Evolutionary conservation across 2,329 filamentous ascomycete species (phyloP), one percentile per base, ranked within the genome.

Genomic region (Fusarium abutilonis): DNA sequence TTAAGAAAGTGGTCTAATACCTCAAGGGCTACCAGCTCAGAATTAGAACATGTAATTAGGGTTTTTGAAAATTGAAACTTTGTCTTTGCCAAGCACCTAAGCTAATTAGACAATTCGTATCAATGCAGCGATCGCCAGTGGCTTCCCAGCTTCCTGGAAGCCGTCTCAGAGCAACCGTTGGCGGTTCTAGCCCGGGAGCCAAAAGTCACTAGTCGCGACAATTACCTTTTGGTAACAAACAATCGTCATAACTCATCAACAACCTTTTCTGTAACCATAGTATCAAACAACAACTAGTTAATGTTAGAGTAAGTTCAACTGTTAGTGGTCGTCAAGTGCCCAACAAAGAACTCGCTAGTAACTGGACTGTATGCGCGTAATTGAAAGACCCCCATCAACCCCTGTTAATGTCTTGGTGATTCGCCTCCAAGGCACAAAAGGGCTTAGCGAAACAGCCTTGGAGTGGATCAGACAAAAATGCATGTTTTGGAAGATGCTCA

Each of bases 381-480:
- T 55, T 19, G 19, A 54, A 36, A 41, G 40, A 35, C 49, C 49
- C 40, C 35, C 53, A 55, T 26, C 29, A 41, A 47, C 21, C 56
- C 56, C 48, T 60, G 56, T 60, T 36, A 35, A 41, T n/a, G 32
- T 60, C 55, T 40, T 46, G 55, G n/a, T 60, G 56, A 48, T 60
- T 60, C 56, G 56, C 56, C 56, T 60, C 55, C 55, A 48, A 60
- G 56, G 56, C 56, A 60, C 48, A 60, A 60, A 47, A 39, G 17
- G 28, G 39, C 47, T 54, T 39, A 60, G 43, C 31, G 55, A 60
- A 60, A 60, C 56, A 60, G 56, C 56, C 57, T 61, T 47, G 45
- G 31, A 46, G 56, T 60, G 60, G 48, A 49, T 60, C 48, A 36
- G 31, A n/a, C 19, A 35, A 10, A 47, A 26, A 55, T 47, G 53